Conservation (phyloP, 441 rosid species). For the Eutrema salsugineum region DNA sequence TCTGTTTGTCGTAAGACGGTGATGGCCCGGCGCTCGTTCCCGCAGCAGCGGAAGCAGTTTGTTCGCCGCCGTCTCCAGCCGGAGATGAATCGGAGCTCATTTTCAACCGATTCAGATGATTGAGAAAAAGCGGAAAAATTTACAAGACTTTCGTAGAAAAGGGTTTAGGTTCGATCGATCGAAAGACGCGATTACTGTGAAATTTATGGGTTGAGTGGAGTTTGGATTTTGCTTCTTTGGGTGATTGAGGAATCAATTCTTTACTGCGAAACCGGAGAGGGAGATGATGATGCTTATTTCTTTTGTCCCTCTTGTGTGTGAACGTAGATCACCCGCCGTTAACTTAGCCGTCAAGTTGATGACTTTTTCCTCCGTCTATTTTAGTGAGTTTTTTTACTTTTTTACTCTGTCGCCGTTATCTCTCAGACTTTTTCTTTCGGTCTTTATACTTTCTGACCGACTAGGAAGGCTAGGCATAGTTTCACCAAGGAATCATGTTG, state of each 20-base stretch:
- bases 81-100: conserved; percentile 44
- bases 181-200: not conserved
- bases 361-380: conserved; percentile 31
- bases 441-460: conserved; percentile 1
- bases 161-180: not conserved
- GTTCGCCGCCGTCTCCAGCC: conserved; percentile 37
- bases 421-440: conserved; percentile 18
- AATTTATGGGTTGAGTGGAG: no score
- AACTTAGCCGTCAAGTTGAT: conserved; percentile 30
- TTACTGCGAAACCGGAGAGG: not conserved
- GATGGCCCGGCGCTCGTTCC: conserved; percentile 23
- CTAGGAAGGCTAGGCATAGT: not conserved
- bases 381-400: not conserved
- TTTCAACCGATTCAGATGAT: not conserved
- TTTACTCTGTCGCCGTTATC: conserved; percentile 24
- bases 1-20: conserved; percentile 58
- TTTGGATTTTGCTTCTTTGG: conserved; percentile 15
- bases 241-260: conserved; percentile 21
- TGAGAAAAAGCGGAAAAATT: not conserved
- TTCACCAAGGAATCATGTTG: not conserved
- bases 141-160: not conserved
- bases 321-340: conserved; percentile 30
- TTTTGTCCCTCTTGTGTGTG: not conserved
- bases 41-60: conserved; percentile 16
- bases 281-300: not conserved